Evolutionary conservation across 768 basidiomycete genomes (phyloP), one percentile per base, ranked within the genome.

Genomic region (Thelephora aurantiotincta): DNA sequence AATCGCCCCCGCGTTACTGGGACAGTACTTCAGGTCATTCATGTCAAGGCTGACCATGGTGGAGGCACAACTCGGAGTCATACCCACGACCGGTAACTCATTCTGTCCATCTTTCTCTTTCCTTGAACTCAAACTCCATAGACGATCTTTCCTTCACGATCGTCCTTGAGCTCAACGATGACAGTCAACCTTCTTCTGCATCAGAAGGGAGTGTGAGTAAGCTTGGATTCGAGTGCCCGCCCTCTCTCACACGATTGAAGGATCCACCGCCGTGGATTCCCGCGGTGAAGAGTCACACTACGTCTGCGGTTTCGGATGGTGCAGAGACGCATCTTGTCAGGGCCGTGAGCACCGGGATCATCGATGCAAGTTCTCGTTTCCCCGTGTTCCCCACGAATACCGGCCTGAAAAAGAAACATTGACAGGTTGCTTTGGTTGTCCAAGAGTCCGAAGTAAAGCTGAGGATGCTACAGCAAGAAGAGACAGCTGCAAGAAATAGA

Each of bases 191-290:
- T 0, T 65, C 75, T 3, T 65, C 75, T 3, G 67, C 68, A 2
- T 67, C 69, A 0, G 65, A 67, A 12, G 68, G 66, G 19, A 73
- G 79, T 58, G 76, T 63, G 50, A 33, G 50, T 49, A 12, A 34
- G 3, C 44, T 34, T 33, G 14, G 35, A 20, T 38, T 41, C 49
- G 36, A 12, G 23, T 19, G 44, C 18, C 36, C 11, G 14, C n/a
- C 3, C 38, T 9, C 11, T 45, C 26, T 38, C 36, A 7, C 44
- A n/a, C 37, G 23, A 11, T 22, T 53, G 49, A 48, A 82, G 72
- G 75, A 86, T 47, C 81, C 77, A 23, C 75, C 83, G 4, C 77
- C 83, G 1, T 91, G 87, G 87, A 73, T 89, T 20, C 87, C 85
- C 1, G 83, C 87, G 19, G 69, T 77, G 37, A 63, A 64, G 20